A percentile compares a stretch with the other conserved stretches of the same genome.
These are phyloP conservation scores for Aspergillus haitiensis DNA, from an alignment of 495 filamentous ascomycete genomes.

Conservation along the genomic window DNA sequence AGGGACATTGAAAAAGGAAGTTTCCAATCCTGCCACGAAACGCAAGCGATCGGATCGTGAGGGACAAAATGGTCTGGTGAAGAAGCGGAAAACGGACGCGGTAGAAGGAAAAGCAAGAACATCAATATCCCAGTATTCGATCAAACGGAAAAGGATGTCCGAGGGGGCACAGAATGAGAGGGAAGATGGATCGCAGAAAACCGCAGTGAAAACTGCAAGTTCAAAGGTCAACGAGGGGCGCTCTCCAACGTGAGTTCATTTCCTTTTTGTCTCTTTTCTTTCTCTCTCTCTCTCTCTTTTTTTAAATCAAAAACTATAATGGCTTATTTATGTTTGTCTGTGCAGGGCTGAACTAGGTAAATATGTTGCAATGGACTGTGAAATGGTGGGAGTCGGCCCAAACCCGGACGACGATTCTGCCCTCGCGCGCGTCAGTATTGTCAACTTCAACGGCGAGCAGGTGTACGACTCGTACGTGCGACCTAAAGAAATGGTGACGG, in stretches of 20 bases:
- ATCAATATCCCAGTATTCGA: slow-evolving; percentile 15
- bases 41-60: slow-evolving; percentile 43
- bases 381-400: slow-evolving; percentile 92
- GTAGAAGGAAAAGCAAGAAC: slow-evolving; percentile 27
- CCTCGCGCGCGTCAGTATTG: slow-evolving; percentile 80
- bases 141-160: slow-evolving; percentile 40
- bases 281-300: not conserved
- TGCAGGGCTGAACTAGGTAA: slow-evolving; percentile 65
- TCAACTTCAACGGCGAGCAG: slow-evolving; percentile 88
- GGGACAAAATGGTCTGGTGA: slow-evolving; percentile 34
- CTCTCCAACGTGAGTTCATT: slow-evolving; percentile 42
- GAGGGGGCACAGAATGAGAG: slow-evolving; percentile 19
- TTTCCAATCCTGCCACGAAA: slow-evolving; percentile 30
- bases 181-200: slow-evolving; percentile 19
- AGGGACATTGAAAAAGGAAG: slow-evolving; percentile 58
- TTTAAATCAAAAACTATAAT: not conserved
- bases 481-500: slow-evolving; percentile 72
- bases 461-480: slow-evolving; percentile 89
- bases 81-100: slow-evolving; percentile 40
- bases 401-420: slow-evolving; percentile 63
- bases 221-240: slow-evolving; percentile 54
- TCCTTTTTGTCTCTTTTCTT: not conserved
- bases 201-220: slow-evolving; percentile 17
- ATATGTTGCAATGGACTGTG: slow-evolving; percentile 92
- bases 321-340: slow-evolving; percentile 15